phyloP scores from a whole-genome alignment of 768 basidiomycete species.

The Russula vinacea region DNA sequence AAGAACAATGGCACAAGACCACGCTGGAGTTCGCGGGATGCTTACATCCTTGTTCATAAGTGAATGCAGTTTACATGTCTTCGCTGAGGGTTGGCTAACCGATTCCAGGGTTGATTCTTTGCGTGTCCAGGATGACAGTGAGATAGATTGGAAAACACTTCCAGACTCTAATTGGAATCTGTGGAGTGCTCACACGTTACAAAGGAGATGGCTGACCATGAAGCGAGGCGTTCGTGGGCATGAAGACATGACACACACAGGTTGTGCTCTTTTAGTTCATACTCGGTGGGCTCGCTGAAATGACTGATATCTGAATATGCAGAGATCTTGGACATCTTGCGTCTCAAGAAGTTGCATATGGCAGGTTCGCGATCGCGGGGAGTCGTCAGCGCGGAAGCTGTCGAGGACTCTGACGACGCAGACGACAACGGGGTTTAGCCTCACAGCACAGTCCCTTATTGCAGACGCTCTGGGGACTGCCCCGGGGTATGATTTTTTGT shows the following conservation, averaged over 20 bases:
- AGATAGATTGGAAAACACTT: slow-evolving; percentile 81
- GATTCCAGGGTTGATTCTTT: slow-evolving; percentile 63
- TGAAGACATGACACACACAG: slow-evolving; percentile 78
- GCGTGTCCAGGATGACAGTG: slow-evolving; percentile 73
- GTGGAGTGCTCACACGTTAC: slow-evolving; percentile 78
- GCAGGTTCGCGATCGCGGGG: slow-evolving; percentile 40
- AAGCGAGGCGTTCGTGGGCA: slow-evolving; percentile 71
- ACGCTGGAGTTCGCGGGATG: slow-evolving; percentile 74
- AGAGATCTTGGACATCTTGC: slow-evolving; percentile 83
- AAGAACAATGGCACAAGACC: slow-evolving; percentile 70
- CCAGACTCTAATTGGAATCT: slow-evolving; percentile 75
- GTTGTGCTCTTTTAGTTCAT: slow-evolving; percentile 39
- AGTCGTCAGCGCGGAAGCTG: slow-evolving; percentile 37
- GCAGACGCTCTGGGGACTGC: not conserved
- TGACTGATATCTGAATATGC: slow-evolving; percentile 22
- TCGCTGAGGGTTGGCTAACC: slow-evolving; percentile 6
- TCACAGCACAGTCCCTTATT: not conserved
- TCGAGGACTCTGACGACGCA: slow-evolving; percentile 36
- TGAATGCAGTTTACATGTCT: slow-evolving; percentile 37
- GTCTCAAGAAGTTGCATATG: slow-evolving; percentile 65
- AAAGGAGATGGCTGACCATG: slow-evolving; percentile 78
- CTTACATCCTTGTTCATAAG: slow-evolving; percentile 81
- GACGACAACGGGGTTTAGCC: not conserved
- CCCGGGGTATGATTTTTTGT: not conserved
- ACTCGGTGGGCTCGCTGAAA: not conserved